A percentile compares a stretch with the other conserved stretches of the same genome.
phyloP scores from a whole-genome alignment of 306 rosid species.

The Rubus idaeus region DNA sequence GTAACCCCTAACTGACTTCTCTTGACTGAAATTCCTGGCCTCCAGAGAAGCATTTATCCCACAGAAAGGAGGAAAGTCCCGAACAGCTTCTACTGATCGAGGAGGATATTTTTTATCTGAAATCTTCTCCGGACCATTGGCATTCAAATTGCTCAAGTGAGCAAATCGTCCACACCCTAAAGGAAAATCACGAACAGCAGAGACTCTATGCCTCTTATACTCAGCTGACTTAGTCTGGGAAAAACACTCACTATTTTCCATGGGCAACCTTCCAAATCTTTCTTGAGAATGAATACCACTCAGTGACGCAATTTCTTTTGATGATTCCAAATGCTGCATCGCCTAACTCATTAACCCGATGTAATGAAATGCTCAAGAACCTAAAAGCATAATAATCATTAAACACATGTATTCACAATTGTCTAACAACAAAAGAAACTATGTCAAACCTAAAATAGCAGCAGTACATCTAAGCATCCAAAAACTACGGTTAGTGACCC shows the following conservation, averaged over 20 bases:
- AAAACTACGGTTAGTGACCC: not conserved
- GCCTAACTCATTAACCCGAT: constrained; percentile 23
- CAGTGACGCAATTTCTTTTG: constrained; percentile 27
- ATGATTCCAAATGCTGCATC: constrained; percentile 29
- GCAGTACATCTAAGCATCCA: not conserved
- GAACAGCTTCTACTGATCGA: constrained; percentile 59
- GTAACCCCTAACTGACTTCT: constrained; percentile 28
- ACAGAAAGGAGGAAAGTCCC: constrained; percentile 71
- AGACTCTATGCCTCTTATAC: constrained; percentile 51
- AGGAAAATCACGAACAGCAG: constrained; percentile 74
- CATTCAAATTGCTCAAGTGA: not conserved
- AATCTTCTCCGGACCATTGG: constrained; percentile 31
- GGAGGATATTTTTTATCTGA: constrained; percentile 46
- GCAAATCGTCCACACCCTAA: constrained; percentile 61
- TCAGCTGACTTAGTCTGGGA: constrained; percentile 14
- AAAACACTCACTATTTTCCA: constrained; percentile 44
- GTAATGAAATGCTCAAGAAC: constrained; percentile 15
- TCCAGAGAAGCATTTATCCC: constrained; percentile 55
- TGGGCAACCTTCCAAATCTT: constrained; percentile 27
- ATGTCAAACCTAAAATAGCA: not conserved
- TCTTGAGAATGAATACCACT: constrained; percentile 39
- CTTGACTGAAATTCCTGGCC: constrained; percentile 28
- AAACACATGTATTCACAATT: not conserved
- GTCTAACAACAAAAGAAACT: not conserved
- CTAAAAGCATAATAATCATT: not conserved